These are phyloP conservation scores for Oemleria cerasiformis DNA, from an alignment of 306 rosid genomes.

Conservation along the genomic window DNA sequence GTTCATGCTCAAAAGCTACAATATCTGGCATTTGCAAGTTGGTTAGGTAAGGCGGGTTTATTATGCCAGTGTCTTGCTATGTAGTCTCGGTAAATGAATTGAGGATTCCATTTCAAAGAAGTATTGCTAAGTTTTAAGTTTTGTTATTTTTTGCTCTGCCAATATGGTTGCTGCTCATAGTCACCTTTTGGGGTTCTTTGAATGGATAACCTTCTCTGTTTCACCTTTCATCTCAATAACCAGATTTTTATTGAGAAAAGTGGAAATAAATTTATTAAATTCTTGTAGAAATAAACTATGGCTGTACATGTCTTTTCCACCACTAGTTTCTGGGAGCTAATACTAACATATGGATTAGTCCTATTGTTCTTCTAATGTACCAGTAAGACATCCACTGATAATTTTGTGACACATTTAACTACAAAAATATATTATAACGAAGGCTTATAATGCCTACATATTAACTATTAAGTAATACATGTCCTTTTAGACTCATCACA, in stretches of 20 bases:
- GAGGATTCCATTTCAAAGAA: background rate
- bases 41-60: constrained; percentile 69
- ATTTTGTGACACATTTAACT: too few relatives aligned
- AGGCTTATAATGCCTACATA: too few relatives aligned
- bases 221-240: background rate
- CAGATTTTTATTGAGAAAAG: background rate
- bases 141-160: background rate
- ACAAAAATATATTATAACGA: too few relatives aligned
- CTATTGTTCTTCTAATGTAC: too few relatives aligned
- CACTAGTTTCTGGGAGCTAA: background rate
- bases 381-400: too few relatives aligned
- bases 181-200: background rate
- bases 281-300: background rate
- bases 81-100: background rate
- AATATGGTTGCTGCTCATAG: background rate
- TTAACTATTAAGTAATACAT: too few relatives aligned
- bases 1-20: constrained; percentile 92
- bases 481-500: background rate
- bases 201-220: background rate
- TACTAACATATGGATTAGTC: too few relatives aligned
- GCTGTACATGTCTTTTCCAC: background rate
- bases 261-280: background rate
- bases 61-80: constrained; percentile 7
- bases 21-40: constrained; percentile 96
- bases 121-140: background rate